Conservation (phyloP, 2,329 filamentous ascomycete species). For the Xylaria sp. region DNA sequence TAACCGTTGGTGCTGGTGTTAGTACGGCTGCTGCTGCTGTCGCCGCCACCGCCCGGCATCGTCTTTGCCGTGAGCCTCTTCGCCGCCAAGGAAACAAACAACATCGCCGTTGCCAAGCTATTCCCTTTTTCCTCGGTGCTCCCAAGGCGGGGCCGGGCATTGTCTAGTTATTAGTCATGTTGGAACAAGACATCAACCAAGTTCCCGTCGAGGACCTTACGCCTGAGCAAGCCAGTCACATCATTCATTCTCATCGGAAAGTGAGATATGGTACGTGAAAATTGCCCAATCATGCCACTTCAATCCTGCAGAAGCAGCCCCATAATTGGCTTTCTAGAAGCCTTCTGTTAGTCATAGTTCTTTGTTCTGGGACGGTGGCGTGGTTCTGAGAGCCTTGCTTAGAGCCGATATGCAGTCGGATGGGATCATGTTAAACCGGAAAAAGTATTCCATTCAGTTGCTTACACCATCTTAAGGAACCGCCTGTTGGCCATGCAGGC, state of each 20-base stretch:
- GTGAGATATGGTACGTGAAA: slow-evolving; percentile 71
- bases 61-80: slow-evolving; percentile 4
- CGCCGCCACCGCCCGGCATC: neutral
- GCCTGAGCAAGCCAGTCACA: slow-evolving; percentile 73
- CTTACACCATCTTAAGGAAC: slow-evolving; percentile 59
- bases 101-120: slow-evolving; percentile 28
- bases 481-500: slow-evolving; percentile 74
- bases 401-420: slow-evolving; percentile 7
- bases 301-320: slow-evolving; percentile 15
- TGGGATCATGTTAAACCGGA: slow-evolving; percentile 21
- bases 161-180: slow-evolving; percentile 43
- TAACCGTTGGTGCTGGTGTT: neutral
- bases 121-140: slow-evolving; percentile 17
- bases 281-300: slow-evolving; percentile 2
- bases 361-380: neutral
- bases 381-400: neutral
- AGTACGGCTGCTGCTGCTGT: neutral
- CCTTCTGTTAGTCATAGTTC: slow-evolving; percentile 5
- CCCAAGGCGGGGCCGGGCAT: slow-evolving; percentile 32
- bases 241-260: slow-evolving; percentile 76
- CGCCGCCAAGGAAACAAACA: slow-evolving; percentile 14
- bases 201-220: slow-evolving; percentile 67
- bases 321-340: slow-evolving; percentile 12
- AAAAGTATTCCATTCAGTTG: slow-evolving; percentile 24
- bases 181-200: slow-evolving; percentile 51